Evolutionary conservation across 306 rosid species (phyloP).

Genomic region (Vigna radiata): DNA sequence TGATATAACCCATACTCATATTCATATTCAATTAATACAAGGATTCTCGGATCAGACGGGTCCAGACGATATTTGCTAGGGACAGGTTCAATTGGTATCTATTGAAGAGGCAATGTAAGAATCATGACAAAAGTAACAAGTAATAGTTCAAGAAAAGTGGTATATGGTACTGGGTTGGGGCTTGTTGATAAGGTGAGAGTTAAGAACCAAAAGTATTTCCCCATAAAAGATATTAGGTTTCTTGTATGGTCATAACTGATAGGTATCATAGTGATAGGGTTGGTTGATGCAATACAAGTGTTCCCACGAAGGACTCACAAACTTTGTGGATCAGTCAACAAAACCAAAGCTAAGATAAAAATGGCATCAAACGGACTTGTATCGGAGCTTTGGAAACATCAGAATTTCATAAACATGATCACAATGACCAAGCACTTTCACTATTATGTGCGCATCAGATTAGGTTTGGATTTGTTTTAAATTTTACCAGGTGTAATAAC

Average conservation of each 20-base stretch:
- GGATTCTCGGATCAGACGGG: no score
- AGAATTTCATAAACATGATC: not conserved
- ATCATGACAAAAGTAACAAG: not conserved
- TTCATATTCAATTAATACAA: no score
- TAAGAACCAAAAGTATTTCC: slow-evolving; percentile 4
- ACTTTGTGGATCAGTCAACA: not conserved
- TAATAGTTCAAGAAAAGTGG: not conserved
- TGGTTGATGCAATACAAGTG: not conserved
- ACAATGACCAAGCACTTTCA: not conserved
- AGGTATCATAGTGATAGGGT: not conserved
- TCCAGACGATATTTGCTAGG: no score
- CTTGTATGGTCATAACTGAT: not conserved
- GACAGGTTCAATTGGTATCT: no score
- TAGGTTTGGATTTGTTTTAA: not conserved
- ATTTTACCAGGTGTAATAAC: not conserved
- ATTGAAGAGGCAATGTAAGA: slow-evolving; percentile 31
- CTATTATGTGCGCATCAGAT: not conserved
- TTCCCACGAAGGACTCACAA: not conserved
- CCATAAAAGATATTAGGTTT: not conserved
- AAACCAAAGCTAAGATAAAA: not conserved
- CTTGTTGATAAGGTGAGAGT: slow-evolving; percentile 11
- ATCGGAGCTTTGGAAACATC: not conserved
- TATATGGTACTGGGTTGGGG: slow-evolving; percentile 28
- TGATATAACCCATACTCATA: no score
- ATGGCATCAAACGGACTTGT: not conserved